phyloP scores from a whole-genome alignment of 2,329 filamentous ascomycete genomes.

The Alternaria sp. region DNA sequence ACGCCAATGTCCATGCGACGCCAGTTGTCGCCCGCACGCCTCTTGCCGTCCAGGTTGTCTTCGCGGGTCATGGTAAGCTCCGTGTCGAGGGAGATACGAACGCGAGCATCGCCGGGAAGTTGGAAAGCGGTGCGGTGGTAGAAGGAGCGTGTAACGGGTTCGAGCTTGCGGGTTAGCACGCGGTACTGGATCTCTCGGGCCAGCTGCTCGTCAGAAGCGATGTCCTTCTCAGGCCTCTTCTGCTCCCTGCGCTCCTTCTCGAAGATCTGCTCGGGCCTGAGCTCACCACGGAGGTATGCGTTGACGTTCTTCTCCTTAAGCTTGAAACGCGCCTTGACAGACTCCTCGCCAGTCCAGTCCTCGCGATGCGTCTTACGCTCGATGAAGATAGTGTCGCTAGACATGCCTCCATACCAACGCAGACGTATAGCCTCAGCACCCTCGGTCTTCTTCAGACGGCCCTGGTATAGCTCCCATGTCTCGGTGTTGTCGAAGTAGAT shows the following conservation, averaged over 20 bases:
- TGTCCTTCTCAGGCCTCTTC: constrained; percentile 91
- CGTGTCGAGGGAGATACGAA: constrained; percentile 95
- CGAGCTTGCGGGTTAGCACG: constrained; percentile 82
- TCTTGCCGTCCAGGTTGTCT: constrained; percentile 85
- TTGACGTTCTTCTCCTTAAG: constrained; percentile 99
- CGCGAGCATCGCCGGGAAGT: constrained; percentile 91
- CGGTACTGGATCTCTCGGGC: constrained; percentile 94
- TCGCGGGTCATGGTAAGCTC: constrained; percentile 95
- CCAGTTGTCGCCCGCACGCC: constrained; percentile 86
- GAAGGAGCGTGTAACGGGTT: constrained; percentile 91
- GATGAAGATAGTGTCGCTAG: constrained; percentile 92
- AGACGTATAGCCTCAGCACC: constrained; percentile 95
- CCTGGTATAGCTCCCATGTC: constrained; percentile 92
- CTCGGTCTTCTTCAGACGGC: constrained; percentile 95
- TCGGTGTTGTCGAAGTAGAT: constrained; percentile 98
- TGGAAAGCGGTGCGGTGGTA: constrained; percentile 99
- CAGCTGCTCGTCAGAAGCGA: constrained; percentile 87
- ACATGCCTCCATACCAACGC: constrained; percentile 97
- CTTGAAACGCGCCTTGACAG: constrained; percentile 94
- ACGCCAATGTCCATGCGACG: constrained; percentile 96
- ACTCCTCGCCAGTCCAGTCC: constrained; percentile 99
- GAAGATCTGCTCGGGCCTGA: constrained; percentile 87
- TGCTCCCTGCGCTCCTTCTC: constrained; percentile 95
- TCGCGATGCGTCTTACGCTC: constrained; percentile 98
- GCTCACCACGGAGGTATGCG: constrained; percentile 80